Base-by-base conservation (phyloP, 2,329 filamentous ascomycete genomes). In the Magnaporthiopsis incrustans region DNA sequence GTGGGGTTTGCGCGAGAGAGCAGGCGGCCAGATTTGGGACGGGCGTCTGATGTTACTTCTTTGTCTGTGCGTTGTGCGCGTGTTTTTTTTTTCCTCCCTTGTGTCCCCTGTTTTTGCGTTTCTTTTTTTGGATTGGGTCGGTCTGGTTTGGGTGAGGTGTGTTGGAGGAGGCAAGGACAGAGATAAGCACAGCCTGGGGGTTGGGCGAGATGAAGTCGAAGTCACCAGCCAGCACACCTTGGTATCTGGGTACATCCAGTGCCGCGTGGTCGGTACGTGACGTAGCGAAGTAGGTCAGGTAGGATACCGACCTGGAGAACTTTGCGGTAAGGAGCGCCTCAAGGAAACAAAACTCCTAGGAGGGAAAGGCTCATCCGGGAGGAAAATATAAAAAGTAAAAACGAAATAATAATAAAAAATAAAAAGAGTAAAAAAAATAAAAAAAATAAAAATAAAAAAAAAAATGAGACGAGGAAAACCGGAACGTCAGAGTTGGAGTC, bases 31-130 rank as follows among this genome's bases (percentile, higher is more conserved):
- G 44, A 53, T 22, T 25, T 53, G 44, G n/a, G 44, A 53, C 44
- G 7, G n/a, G 44, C 18, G 44, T 53, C n/a, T 25, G 44, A 53
- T 25, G 44, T 22, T 53, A 8, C 44, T 25, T 53, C 44, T 22
- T 11, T 44, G 85, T 66, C 59, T 12, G 66, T 65, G 11, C 10
- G 33, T 35, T 35, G 33, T 35, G 33, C 1, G 30, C 4, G 30
- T 5, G 30, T 12, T 18, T 11, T 59, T 25, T n/a, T 60, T 18
- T 57, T 1, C 22, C 18, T 15, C 10, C 44, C 22, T 50, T 50
- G 44, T 53, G 15, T 53, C 18, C 14, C 30, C 33, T 60, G 22
- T 53, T 14, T 59, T 5, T 33, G 44, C n/a, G 61, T 14, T 26
- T 14, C 26, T 35, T 15, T 22, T 18, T 18, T 30, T 44, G 57